A percentile compares a stretch with the other conserved stretches of the same genome.
Conservation (phyloP, 768 basidiomycete genomes). For the Xerocomellus chrysenteron region DNA sequence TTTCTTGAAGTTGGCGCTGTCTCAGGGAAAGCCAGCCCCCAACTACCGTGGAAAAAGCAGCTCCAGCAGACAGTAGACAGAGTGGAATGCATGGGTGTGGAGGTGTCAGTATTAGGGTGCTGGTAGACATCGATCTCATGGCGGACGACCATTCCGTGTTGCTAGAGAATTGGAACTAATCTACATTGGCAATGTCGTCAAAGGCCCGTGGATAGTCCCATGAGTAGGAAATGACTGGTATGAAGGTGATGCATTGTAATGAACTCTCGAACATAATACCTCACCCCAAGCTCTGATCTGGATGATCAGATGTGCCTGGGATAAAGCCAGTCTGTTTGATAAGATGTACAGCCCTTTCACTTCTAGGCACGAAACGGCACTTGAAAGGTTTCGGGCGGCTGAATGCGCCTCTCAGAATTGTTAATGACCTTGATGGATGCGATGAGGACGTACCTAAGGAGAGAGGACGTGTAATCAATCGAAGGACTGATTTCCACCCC, state of each 20-base stretch:
- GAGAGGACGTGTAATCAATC: constrained; percentile 35
- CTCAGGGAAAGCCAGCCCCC: background rate
- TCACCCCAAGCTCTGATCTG: background rate
- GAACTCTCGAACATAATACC: background rate
- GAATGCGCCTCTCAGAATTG: background rate
- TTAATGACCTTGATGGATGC: background rate
- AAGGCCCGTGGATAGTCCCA: background rate
- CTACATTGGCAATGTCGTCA: background rate
- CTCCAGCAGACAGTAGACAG: constrained; percentile 38
- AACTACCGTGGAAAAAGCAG: constrained; percentile 32
- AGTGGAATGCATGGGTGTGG: constrained; percentile 34
- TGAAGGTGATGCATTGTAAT: background rate
- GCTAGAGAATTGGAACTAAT: background rate
- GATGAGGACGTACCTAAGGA: constrained; percentile 34
- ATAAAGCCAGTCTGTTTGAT: constrained; percentile 20
- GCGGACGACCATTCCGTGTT: too few species aligned
- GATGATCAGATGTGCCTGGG: background rate
- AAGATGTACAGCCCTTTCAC: constrained; percentile 29
- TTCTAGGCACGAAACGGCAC: constrained; percentile 39
- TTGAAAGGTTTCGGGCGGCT: constrained; percentile 45
- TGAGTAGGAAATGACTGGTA: background rate
- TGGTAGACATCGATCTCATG: constrained; percentile 39
- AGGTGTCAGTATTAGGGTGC: constrained; percentile 43
- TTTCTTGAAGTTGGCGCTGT: constrained; percentile 53
- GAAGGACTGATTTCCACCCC: constrained; percentile 36